Percentiles rank a stretch among this genome's conserved stretches.
Conservation (phyloP, 2,329 filamentous ascomycete species). For the Neofusicoccum laricinum region DNA sequence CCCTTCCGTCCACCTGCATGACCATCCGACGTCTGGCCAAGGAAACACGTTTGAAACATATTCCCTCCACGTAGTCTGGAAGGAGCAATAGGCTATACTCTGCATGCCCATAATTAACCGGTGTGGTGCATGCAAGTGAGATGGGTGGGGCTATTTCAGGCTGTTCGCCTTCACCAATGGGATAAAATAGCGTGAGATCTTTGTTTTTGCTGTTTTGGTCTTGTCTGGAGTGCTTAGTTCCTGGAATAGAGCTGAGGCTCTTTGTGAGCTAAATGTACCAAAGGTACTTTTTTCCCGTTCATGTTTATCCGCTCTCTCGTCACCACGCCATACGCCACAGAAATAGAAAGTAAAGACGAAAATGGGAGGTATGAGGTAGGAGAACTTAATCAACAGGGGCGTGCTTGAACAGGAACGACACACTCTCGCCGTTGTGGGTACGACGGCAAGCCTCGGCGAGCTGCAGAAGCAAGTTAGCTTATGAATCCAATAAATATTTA, state of each 20-base stretch:
- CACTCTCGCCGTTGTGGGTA: conserved; percentile 69
- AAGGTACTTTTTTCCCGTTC: background rate
- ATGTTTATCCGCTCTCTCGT: background rate
- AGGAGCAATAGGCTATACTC: conserved; percentile 2
- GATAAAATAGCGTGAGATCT: background rate
- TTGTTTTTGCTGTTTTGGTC: background rate
- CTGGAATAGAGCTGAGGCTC: background rate
- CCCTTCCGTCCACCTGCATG: background rate
- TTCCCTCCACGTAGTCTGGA: background rate
- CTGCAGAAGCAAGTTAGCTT: conserved; percentile 26
- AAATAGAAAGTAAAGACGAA: background rate
- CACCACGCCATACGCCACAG: conserved; percentile 14
- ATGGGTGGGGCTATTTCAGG: background rate
- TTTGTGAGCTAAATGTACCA: background rate
- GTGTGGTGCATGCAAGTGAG: background rate
- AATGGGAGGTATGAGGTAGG: background rate
- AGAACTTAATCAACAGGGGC: conserved; percentile 50
- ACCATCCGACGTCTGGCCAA: conserved; percentile 2
- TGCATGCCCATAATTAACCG: background rate
- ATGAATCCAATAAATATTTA: background rate
- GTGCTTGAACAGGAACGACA: conserved; percentile 69
- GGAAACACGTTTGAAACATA: conserved; percentile 12
- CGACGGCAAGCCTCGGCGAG: conserved; percentile 68
- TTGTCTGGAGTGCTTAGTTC: background rate
- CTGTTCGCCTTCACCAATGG: background rate